Evolutionary conservation across 2,329 filamentous ascomycete genomes (phyloP), one percentile per base, ranked within the genome.

Genomic region (Huntiella savannae): DNA sequence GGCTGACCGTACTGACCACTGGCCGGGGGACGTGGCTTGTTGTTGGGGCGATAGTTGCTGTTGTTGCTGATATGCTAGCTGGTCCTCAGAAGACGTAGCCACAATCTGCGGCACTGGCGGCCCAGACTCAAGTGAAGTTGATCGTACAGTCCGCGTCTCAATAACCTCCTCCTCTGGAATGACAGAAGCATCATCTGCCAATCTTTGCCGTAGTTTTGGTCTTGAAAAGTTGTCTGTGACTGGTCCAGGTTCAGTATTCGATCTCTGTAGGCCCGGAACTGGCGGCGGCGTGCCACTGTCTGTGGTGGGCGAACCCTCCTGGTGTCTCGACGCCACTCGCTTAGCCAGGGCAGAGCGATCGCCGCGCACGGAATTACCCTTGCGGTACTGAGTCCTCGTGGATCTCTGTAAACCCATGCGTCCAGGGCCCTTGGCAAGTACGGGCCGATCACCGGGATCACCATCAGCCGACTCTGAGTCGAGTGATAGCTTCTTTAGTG

Each of bases 311-410:
- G 39, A 19, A 35, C 40, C 45, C n/a, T 48, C 46, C 19, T 45
- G 43, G n/a, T 48, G 46, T 35, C 47, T 48, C 12, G 49, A 40
- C 13, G 67, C 66, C 44, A 76, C 68, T 35, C 88, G 74, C 60
- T 83, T 84, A 1, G 83, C 81, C 53, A 85, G 80, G 1, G 81
- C 76, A 3, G 76, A 67, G 46, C 82, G 73, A 50, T 91, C 82
- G 17, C 82, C 81, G 43, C 82, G 79, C 51, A 94, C 61, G 63
- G 87, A 95, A 33, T 87, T 87, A 49, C 83, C 70, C 55, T 77
- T 84, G 55, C 87, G 71, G 60, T 96, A 96, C 19, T 83, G 88
- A 4, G 91, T 98, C 46, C 84, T 75, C 15, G 86, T 98, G 10
- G 91, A 95, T 51, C 91, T 75, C 54, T 91, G 80, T 42, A 98